Evolutionary conservation across 169 alveolate species (phyloP).

Genomic region (Eimeria maxima): DNA sequence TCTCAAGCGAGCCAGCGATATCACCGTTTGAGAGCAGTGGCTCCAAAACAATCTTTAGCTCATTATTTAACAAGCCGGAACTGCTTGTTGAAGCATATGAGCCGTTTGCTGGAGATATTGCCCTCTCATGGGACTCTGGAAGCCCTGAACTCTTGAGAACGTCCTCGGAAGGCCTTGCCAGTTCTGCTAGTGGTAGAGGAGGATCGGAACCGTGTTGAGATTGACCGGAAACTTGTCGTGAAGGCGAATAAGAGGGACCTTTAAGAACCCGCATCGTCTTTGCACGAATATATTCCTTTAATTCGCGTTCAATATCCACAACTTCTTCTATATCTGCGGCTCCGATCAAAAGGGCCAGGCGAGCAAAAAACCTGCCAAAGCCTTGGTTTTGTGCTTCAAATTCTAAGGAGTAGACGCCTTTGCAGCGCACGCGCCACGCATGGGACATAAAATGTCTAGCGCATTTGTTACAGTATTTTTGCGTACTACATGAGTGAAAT

Average conservation of each 20-base stretch:
- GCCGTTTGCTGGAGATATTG: background rate
- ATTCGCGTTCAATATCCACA: constrained; percentile 51
- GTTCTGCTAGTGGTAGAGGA: background rate
- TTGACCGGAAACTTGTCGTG: background rate
- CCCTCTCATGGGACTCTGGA: background rate
- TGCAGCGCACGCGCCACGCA: constrained; percentile 41
- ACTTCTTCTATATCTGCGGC: constrained; percentile 74
- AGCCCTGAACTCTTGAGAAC: background rate
- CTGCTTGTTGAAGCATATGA: background rate
- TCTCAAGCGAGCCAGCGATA: background rate
- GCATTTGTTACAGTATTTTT: background rate
- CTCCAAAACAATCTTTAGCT: constrained; percentile 61
- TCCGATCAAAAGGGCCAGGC: constrained; percentile 62
- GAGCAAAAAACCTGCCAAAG: constrained; percentile 61
- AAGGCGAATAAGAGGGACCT: background rate
- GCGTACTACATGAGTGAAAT: background rate
- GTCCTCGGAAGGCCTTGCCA: background rate
- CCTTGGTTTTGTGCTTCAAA: constrained; percentile 69
- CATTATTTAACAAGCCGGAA: background rate
- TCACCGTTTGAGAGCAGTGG: constrained; percentile 12
- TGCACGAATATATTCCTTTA: constrained; percentile 42
- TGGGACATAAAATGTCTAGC: constrained; percentile 60
- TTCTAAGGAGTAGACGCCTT: constrained; percentile 47
- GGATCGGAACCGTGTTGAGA: background rate
- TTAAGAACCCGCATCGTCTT: background rate